phyloP scores from a whole-genome alignment of 495 filamentous ascomycete species.

The Halenospora varia region DNA sequence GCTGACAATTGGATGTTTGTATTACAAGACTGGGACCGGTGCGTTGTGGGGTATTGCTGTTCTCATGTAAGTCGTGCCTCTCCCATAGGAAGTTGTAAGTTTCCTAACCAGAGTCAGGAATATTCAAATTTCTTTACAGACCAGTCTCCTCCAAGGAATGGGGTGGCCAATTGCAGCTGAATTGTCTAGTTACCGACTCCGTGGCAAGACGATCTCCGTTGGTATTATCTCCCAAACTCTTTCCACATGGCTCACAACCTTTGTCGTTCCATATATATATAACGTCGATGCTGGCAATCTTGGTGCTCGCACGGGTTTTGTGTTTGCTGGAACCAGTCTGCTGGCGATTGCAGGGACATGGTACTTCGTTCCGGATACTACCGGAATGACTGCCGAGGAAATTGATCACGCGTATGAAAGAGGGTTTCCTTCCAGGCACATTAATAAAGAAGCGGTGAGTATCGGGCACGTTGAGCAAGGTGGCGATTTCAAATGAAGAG shows the following conservation, averaged over 20 bases:
- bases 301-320: slow-evolving; percentile 1
- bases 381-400: background rate
- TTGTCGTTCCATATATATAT: slow-evolving; percentile 5
- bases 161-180: background rate
- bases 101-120: background rate
- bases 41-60: slow-evolving; percentile 33
- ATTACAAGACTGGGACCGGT: background rate
- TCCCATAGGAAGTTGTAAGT: background rate
- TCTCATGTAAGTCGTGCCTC: background rate
- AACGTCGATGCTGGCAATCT: slow-evolving; percentile 8
- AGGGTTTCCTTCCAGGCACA: background rate
- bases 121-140: background rate
- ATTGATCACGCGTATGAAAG: background rate
- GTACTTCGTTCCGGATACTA: background rate
- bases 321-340: background rate
- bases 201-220: background rate
- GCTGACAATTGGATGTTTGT: background rate
- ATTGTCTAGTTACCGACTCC: slow-evolving; percentile 1
- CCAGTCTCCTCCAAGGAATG: background rate
- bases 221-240: background rate
- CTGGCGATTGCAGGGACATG: background rate
- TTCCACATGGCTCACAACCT: background rate
- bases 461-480: background rate
- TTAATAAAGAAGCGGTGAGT: background rate
- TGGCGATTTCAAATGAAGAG: no score